A percentile compares a stretch with the other conserved stretches of the same genome.
These are phyloP conservation scores for Debaryomyces subglobosus DNA, from an alignment of 1,139 yeast species.

Conservation along the genomic window DNA sequence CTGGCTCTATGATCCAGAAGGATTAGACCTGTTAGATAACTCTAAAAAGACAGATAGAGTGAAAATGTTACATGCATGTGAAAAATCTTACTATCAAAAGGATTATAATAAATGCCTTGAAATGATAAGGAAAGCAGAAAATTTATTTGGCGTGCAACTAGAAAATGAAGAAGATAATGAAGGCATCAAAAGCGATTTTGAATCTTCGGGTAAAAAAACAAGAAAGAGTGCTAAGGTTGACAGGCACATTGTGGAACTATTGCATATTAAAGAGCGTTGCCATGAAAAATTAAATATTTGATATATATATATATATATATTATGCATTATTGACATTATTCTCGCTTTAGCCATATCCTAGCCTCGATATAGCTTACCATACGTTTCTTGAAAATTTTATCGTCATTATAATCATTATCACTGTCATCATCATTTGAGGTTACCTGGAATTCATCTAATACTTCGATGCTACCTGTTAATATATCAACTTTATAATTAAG, in stretches of 20 bases:
- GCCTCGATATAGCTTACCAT: slow-evolving; percentile 62
- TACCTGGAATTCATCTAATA: slow-evolving; percentile 58
- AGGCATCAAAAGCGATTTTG: slow-evolving; percentile 27
- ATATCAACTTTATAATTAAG: slow-evolving; percentile 52
- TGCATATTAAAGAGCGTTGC: slow-evolving; percentile 45
- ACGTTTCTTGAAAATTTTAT: slow-evolving; percentile 49
- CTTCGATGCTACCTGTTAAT: slow-evolving; percentile 59
- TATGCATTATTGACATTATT: slow-evolving; percentile 3
- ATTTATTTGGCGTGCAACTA: slow-evolving; percentile 33
- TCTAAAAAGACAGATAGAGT: slow-evolving; percentile 38
- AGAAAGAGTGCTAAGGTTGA: slow-evolving; percentile 41
- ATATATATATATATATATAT: neutral
- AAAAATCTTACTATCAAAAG: slow-evolving; percentile 52
- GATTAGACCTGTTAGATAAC: slow-evolving; percentile 25
- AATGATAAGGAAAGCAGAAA: slow-evolving; percentile 32
- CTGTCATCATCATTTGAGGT: slow-evolving; percentile 6
- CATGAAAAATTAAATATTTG: slow-evolving; percentile 15
- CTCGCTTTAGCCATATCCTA: slow-evolving; percentile 46
- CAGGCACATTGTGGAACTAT: slow-evolving; percentile 50
- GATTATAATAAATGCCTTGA: slow-evolving; percentile 48
- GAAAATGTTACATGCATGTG: slow-evolving; percentile 45
- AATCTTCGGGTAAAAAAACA: slow-evolving; percentile 26
- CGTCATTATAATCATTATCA: slow-evolving; percentile 35
- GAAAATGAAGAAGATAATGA: slow-evolving; percentile 26
- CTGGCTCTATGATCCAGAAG: slow-evolving; percentile 43